A percentile compares a stretch with the other conserved stretches of the same genome.
Evolutionary conservation across 495 filamentous ascomycete species (phyloP).

Genomic region (Aspergillus campestris): DNA sequence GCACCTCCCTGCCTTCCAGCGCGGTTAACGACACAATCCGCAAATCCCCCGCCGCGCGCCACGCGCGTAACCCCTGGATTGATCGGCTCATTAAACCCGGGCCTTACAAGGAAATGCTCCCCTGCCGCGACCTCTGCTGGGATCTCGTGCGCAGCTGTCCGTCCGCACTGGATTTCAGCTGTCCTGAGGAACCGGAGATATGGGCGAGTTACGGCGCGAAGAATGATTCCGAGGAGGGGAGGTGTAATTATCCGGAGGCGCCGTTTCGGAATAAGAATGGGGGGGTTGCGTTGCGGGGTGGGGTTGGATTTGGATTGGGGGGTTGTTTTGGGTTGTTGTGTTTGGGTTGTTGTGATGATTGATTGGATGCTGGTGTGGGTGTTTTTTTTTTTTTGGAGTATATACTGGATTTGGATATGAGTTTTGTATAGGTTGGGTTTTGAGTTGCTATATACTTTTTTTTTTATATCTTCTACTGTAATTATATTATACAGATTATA

Average conservation of each 20-base stretch:
- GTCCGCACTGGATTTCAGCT: conserved; percentile 64
- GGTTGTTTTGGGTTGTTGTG: conserved; percentile 1
- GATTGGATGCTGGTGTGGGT: too few relatives aligned
- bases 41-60: conserved; percentile 26
- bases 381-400: too few relatives aligned
- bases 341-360: too few relatives aligned
- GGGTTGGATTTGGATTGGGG: neutral
- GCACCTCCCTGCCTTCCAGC: conserved; percentile 28
- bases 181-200: conserved; percentile 46
- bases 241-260: conserved; percentile 52
- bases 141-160: conserved; percentile 78
- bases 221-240: conserved; percentile 45
- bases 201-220: conserved; percentile 42
- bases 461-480: too few relatives aligned
- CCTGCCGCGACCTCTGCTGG: conserved; percentile 79
- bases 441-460: too few relatives aligned
- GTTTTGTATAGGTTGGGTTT: too few relatives aligned
- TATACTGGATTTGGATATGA: too few relatives aligned
- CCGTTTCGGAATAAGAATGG: conserved; percentile 24
- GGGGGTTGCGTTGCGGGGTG: too few relatives aligned
- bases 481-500: too few relatives aligned
- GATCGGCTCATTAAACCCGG: conserved; percentile 59
- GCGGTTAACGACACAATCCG: conserved; percentile 26
- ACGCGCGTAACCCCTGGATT: conserved; percentile 61
- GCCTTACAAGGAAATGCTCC: conserved; percentile 88